A percentile compares a stretch with the other conserved stretches of the same genome.
Evolutionary conservation across 768 basidiomycete genomes (phyloP).

Genomic region (Hydnomerulius pinastri): DNA sequence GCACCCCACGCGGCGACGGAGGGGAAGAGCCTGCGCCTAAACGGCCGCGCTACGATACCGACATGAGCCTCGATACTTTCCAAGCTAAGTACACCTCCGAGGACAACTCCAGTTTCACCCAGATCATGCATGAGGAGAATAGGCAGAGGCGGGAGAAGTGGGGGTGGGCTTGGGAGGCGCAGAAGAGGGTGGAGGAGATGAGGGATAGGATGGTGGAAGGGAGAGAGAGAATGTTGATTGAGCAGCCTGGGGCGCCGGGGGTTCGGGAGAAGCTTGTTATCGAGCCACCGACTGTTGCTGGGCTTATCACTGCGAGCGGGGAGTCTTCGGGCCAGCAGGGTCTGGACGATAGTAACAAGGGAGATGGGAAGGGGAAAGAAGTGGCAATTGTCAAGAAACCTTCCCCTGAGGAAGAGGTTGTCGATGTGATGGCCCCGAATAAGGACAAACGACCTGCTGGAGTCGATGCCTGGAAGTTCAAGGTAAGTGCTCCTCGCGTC

Average conservation of each 20-base stretch:
- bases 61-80: slow-evolving; percentile 79
- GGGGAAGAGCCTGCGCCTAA: slow-evolving; percentile 56
- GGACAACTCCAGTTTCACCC: slow-evolving; percentile 95
- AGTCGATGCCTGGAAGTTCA: slow-evolving; percentile 84
- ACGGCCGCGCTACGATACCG: slow-evolving; percentile 57
- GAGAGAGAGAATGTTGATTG: slow-evolving; percentile 72
- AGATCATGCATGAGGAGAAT: slow-evolving; percentile 92
- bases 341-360: slow-evolving; percentile 25
- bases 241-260: slow-evolving; percentile 60
- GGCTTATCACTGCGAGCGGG: slow-evolving; percentile 47
- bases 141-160: slow-evolving; percentile 74
- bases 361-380: slow-evolving; percentile 25
- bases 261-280: slow-evolving; percentile 69
- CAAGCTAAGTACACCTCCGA: slow-evolving; percentile 94
- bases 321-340: slow-evolving; percentile 8
- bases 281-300: slow-evolving; percentile 56
- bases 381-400: slow-evolving; percentile 24
- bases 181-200: slow-evolving; percentile 73
- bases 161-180: slow-evolving; percentile 95
- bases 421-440: slow-evolving; percentile 79
- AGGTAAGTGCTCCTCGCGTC: slow-evolving; percentile 41
- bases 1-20: slow-evolving; percentile 37
- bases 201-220: slow-evolving; percentile 64
- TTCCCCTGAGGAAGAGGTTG: slow-evolving; percentile 29
- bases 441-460: slow-evolving; percentile 72